phyloP scores from a whole-genome alignment of 2,329 filamentous ascomycete genomes.

The Xylaria sp. region DNA sequence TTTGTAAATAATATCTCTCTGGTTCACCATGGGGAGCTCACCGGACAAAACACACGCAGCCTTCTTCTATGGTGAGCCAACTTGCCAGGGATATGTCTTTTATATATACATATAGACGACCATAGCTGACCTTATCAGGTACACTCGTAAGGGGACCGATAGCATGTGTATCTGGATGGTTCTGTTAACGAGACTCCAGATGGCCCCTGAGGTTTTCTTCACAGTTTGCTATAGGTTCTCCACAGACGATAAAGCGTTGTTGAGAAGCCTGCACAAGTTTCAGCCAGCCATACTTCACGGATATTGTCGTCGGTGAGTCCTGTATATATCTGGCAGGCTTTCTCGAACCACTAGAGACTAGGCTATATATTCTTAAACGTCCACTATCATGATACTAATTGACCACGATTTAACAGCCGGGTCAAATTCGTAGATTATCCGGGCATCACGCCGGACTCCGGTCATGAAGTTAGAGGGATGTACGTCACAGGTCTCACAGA shows the following conservation, averaged over 20 bases:
- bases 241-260: conserved; percentile 57
- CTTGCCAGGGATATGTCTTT: not conserved
- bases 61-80: conserved; percentile 67
- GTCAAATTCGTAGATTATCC: conserved; percentile 82
- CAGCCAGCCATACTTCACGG: conserved; percentile 79
- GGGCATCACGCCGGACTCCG: conserved; percentile 70
- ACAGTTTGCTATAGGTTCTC: conserved; percentile 79
- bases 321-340: not conserved
- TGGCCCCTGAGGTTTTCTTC: conserved; percentile 89
- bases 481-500: conserved; percentile 82
- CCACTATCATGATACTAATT: conserved; percentile 5
- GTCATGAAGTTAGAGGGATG: conserved; percentile 75
- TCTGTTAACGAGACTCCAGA: conserved; percentile 55
- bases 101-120: not conserved
- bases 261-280: conserved; percentile 68
- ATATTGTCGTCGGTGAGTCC: conserved; percentile 69
- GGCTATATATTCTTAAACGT: not conserved
- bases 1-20: not conserved
- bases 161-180: not conserved
- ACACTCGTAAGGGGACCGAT: conserved; percentile 49
- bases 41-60: conserved; percentile 52
- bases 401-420: conserved; percentile 54
- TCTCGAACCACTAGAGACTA: not conserved
- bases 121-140: conserved; percentile 50
- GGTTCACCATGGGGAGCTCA: conserved; percentile 33